Evolutionary conservation across 2,329 filamentous ascomycete genomes (phyloP).

Genomic region (Cadophora gregata): DNA sequence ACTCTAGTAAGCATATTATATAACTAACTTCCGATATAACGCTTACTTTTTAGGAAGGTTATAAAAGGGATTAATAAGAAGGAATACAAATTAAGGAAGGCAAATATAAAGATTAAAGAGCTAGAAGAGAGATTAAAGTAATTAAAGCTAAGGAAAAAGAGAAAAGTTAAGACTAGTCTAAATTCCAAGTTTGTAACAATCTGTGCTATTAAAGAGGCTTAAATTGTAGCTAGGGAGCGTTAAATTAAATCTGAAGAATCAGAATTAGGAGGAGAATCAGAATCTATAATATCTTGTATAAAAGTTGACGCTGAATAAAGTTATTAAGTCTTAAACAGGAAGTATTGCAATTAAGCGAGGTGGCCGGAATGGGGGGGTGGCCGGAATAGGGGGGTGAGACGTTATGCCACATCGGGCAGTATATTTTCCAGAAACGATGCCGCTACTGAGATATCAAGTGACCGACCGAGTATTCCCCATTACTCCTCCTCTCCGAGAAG

Average conservation of each 20-base stretch:
- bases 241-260: not conserved
- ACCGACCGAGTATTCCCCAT: constrained; percentile 18
- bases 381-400: not conserved
- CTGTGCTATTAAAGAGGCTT: not conserved
- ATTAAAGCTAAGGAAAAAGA: not conserved
- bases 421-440: not conserved
- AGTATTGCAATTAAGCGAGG: not conserved
- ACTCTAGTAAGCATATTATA: not conserved
- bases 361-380: not conserved
- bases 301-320: not conserved
- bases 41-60: not conserved
- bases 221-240: not conserved
- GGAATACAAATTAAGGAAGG: not conserved
- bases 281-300: not conserved
- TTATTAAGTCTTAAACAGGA: not conserved
- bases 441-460: constrained; percentile 13
- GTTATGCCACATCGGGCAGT: constrained; percentile 11
- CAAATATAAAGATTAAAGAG: constrained; percentile 1
- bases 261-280: not conserved
- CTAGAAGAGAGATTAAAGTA: not conserved
- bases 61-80: not conserved
- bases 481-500: not conserved
- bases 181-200: not conserved
- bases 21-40: not conserved
- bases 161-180: not conserved